Base-by-base conservation (phyloP, 495 filamentous ascomycete species). In the Physcia stellaris region DNA sequence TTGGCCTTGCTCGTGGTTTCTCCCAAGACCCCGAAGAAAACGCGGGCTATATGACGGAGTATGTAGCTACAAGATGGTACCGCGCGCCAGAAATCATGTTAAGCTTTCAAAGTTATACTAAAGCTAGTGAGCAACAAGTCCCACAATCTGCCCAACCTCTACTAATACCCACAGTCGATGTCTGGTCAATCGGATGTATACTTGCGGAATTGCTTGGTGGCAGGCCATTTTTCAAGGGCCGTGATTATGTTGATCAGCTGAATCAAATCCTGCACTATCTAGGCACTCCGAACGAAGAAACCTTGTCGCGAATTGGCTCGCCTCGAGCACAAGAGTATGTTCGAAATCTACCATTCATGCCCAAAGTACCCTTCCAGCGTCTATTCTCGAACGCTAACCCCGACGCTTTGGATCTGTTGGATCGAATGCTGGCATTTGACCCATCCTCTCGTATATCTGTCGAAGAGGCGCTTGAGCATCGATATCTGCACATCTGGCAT, bases 71-170 rank as follows among this genome's bases (percentile, higher is more conserved):
- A 32, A 74, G 90, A 60, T 98, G 90, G 90, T 98, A 96, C 58
- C 83, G 90, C 61, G 90, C 90, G 23, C 90, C 90, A 2, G 90
- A 98, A 58, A 98, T 98, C 54, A 98, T 96, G 90, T 68, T 98
- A 56, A 96, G 86, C 61, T 96, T 98, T 76, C 88, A 95, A 63
- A 94, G 88, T 62, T 98, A 98, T 58, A 98, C 92, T 48, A 96
- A 98, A 81, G 90, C 90, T 41, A 96, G 85, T 93, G 71, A 33
- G 85, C 85, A 6, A 11, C 12, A 4, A 20, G 4, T 13, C 16
- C 3, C 19, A 2, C 22, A 17, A 7, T 7, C 9, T 12, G 13
- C 3, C 13, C 9, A 17, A 3, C 6, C 1, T 6, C 22, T 18
- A n/a, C 33, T 47, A 17, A 23, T 26, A 17, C 33, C 40, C 20